A percentile compares a stretch with the other conserved stretches of the same genome.
Conservation (phyloP, 2,329 filamentous ascomycete species). For the Fusarium compactum region DNA sequence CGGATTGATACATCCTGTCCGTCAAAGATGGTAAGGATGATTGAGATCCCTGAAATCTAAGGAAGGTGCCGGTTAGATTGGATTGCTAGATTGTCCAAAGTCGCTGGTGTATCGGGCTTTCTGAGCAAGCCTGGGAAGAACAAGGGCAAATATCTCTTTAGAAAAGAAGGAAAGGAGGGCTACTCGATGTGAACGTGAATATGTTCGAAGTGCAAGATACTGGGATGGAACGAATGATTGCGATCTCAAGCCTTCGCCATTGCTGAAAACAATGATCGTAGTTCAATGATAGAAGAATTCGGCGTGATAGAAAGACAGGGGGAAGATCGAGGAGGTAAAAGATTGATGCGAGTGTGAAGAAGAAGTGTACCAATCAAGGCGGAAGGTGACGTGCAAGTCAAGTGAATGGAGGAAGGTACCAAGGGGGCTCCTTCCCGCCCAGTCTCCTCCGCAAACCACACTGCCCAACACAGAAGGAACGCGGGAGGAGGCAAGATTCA, state of each 20-base stretch:
- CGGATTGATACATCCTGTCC: slow-evolving; percentile 37
- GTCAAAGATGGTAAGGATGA: slow-evolving; percentile 31
- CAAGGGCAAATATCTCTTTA: slow-evolving; percentile 8
- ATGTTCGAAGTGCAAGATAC: slow-evolving; percentile 19
- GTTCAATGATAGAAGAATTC: slow-evolving; percentile 12
- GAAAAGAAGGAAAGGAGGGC: slow-evolving; percentile 19
- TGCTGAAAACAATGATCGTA: slow-evolving; percentile 11
- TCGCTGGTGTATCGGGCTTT: slow-evolving; percentile 11
- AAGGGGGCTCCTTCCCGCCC: slow-evolving; percentile 21
- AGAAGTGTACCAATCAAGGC: slow-evolving; percentile 4
- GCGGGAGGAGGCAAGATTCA: neutral
- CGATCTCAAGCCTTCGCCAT: slow-evolving; percentile 29
- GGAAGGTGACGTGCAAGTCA: slow-evolving; percentile 1
- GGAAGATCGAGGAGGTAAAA: neutral
- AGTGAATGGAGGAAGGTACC: slow-evolving; percentile 7
- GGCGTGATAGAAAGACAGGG: slow-evolving; percentile 10
- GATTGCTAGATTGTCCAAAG: slow-evolving; percentile 30
- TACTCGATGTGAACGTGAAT: slow-evolving; percentile 3
- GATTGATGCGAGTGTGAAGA: slow-evolving; percentile 1
- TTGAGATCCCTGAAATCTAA: slow-evolving; percentile 37
- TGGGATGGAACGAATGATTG: slow-evolving; percentile 28
- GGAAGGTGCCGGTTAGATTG: slow-evolving; percentile 51
- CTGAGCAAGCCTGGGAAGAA: slow-evolving; percentile 9
- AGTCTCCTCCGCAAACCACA: neutral
- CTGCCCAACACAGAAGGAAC: neutral